Base-by-base conservation (phyloP, 139 green algal species). In the Chlorella sorokiniana region DNA sequence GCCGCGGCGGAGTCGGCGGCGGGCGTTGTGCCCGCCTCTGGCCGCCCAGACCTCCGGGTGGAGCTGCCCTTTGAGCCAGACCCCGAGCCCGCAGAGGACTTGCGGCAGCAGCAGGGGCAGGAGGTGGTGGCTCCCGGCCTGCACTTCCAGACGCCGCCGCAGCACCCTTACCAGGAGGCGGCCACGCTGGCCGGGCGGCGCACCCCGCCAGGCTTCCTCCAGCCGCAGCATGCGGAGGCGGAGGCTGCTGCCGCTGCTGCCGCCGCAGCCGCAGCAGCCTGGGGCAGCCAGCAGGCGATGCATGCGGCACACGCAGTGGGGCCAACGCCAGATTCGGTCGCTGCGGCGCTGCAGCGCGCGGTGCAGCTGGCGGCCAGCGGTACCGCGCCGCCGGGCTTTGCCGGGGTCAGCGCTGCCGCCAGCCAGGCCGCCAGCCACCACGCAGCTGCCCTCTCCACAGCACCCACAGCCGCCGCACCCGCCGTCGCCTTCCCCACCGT, bases 341-440 rank as follows among this genome's bases (percentile, higher is more conserved):
- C 72, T 7, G 72, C 72, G 23, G 72, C 72, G 51, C 51, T 79
- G 72, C 72, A 79, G 51, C 72, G 72, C 0, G 72, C 72, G 7
- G 72, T 79, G 5, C 45, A 79, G 23, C 35, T 79, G 35, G 72
- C 72, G 5, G 54, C 56, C 56, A 56, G 48, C 48, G 29, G 23
- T 42, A 6, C 42, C 10, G 41, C 29, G 11, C 29, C n/a, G 18
- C 29, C 35, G 7, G 23, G 25, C 51, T 33, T 37, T 6, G 44
- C 31, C 70, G n/a, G 70, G 44, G 27, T 20, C 56, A 65, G 56
- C 56, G n/a, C 18, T 6, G 22, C 18, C 6, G 16, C 56, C n/a
- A 16, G 48, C 14, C 14, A 16, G 14, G 16, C 16, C 48, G 48
- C 48, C 11, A 16, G 48, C 48, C 16, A 56, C 48, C 11, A 56